Base-by-base conservation (phyloP, 345 rosid species). In the Moricandia moricandioides region DNA sequence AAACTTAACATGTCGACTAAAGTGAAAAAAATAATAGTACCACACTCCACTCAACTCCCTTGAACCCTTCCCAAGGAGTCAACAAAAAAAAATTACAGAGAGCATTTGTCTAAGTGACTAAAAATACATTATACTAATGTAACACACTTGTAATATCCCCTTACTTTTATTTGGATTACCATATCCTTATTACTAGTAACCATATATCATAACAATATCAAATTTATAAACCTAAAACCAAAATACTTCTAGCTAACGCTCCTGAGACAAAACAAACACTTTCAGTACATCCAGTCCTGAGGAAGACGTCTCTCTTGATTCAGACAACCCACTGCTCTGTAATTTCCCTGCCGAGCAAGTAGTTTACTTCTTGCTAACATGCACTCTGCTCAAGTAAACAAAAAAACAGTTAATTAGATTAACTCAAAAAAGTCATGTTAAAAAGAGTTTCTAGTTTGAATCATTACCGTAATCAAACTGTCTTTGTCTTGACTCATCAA, bases 281-380 rank as follows among this genome's bases (percentile, higher is more conserved):
- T 60, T 76, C 51, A 78, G 3, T 73, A 78, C 78, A 78, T 78
- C 82, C 82, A 78, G 18, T 78, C 78, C 24, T 78, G 82, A 3
- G 82, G 82, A 78, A 78, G 82, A 14, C 43, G 58, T 54, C 74
- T 54, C 26, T 68, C 78, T 78, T 78, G 81, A 26, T 33, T 73
- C 13, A 72, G 21, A 72, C 65, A 66, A 66, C 51, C 52, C 34
- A 21, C 76, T 14, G 45, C 55, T 65, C 77, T 78, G 17, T 35
- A 6, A 17, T 61, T 71, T 45, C 62, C 74, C 40, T 68, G 74
- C 52, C 78, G 70, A 55, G 45, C 78, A 13, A 67, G 12, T 5
- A 78, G 9, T 29, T 7, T 31, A 24, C 78, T 78, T 67, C 78
- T 72, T 0, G 45, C 78, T 0, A 67, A 24, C 71, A 68, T 43